Base-by-base conservation (phyloP, 495 filamentous ascomycete species). In the Podospora conica region DNA sequence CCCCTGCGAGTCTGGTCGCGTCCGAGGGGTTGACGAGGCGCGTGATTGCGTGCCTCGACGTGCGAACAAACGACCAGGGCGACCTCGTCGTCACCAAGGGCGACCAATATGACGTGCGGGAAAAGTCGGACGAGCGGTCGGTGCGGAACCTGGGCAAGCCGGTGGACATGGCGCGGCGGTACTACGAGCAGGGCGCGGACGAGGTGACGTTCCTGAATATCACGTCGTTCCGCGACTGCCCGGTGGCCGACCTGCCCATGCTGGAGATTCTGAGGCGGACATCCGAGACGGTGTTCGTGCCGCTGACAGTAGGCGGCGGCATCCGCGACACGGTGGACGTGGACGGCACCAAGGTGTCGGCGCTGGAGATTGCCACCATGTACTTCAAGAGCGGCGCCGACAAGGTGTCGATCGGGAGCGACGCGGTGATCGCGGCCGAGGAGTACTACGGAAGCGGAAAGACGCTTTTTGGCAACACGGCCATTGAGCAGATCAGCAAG, bases 381-480 rank as follows among this genome's bases (percentile, higher is more conserved):
- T 98, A 98, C 82, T 98, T 98, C 84, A 91, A 95, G 81, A 92
- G 88, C 24, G 95, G 95, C 40, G 95, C 95, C n/a, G 95, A 98
- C 77, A 98, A 98, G 82, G 92, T 98, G 20, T 96, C 92, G 58
- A 97, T 98, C 71, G 95, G 96, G 5, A 96, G 91, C 2, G 96
- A 98, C 76, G 93, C 95, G 57, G 95, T 98, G 11, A 84, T 86
- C 33, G 93, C 93, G 9, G 95, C 95, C 0, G 93, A 97, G 74
- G 90, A 96, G 66, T 98, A 91, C 75, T 90, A 93, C 75, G 75
- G 80, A 28, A 77, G 77, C 9, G 88, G 88, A 8, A 84, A 86
- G 70, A 85, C 79, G 31, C 76, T 96, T 33, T 86, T 82, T 28
- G 93, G 93, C 12, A 87, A 85, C 60, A 96, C 96, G 0, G 92